Percentiles rank a stretch among this genome's conserved stretches.
Conservation (phyloP, 192 early-diverging fungal genomes). For the Entrophospora sp. region DNA sequence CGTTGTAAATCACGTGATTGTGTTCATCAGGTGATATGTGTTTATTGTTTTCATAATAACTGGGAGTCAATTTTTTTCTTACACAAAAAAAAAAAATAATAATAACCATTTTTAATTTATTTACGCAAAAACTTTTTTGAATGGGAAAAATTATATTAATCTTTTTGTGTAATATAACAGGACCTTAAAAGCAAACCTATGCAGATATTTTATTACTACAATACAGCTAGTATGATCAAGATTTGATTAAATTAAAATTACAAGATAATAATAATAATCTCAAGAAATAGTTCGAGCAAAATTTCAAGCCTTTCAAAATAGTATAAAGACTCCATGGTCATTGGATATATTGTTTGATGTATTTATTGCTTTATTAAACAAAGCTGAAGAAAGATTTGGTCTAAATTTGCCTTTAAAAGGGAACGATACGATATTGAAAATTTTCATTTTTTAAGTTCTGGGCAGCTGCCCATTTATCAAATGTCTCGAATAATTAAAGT, state of each 20-base stretch:
- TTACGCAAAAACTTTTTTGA: too few species aligned
- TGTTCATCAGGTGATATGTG: too few species aligned
- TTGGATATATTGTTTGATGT: not conserved
- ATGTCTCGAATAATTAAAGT: not conserved
- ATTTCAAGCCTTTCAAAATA: not conserved
- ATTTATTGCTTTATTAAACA: not conserved
- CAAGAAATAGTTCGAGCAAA: not conserved
- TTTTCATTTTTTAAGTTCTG: not conserved
- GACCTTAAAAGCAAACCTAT: too few species aligned
- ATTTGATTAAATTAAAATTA: not conserved
- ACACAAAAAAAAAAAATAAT: too few species aligned
- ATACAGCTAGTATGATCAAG: not conserved
- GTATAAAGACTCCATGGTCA: not conserved
- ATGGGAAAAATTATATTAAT: too few species aligned
- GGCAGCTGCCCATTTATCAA: not conserved
- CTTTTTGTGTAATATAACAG: too few species aligned
- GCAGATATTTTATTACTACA: conserved; percentile 7
- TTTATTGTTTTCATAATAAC: too few species aligned
- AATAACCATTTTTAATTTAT: too few species aligned
- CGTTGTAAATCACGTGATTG: too few species aligned
- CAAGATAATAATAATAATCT: not conserved
- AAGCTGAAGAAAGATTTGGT: not conserved
- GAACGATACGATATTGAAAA: conserved; percentile 16
- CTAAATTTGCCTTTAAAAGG: not conserved
- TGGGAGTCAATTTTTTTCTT: too few species aligned